These are phyloP conservation scores for Malania oleifera DNA, from an alignment of 164 flowering plant genomes.

Conservation along the genomic window DNA sequence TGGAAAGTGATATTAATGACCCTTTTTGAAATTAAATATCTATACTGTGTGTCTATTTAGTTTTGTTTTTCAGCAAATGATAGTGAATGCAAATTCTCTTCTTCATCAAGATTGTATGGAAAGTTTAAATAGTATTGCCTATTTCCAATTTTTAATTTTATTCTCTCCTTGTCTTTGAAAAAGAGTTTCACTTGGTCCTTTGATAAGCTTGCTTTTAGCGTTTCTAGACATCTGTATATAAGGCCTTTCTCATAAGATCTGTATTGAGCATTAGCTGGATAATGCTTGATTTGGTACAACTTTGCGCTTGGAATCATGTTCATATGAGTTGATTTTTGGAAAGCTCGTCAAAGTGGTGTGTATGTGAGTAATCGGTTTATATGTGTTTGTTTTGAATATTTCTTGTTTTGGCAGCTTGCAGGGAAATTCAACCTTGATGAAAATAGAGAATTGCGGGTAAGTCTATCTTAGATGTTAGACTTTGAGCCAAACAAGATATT, in stretches of 20 bases:
- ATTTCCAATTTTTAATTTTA: too few species aligned
- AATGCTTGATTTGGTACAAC: neutral
- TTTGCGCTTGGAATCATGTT: neutral
- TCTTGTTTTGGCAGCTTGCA: conserved; percentile 34
- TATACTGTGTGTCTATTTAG: too few species aligned
- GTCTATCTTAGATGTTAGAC: neutral
- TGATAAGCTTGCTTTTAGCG: neutral
- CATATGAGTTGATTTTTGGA: neutral
- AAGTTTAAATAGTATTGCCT: too few species aligned
- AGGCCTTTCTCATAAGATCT: neutral
- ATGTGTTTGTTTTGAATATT: neutral
- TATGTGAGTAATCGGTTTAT: neutral
- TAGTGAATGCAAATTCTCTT: too few species aligned
- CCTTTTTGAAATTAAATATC: too few species aligned
- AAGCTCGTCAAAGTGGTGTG: too few species aligned
- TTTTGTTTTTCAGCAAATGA: too few species aligned
- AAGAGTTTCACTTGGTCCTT: neutral
- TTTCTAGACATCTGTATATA: neutral
- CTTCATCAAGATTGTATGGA: too few species aligned
- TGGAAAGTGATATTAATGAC: too few species aligned
- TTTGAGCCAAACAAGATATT: neutral
- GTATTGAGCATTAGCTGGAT: neutral
- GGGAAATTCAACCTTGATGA: conserved; percentile 70
- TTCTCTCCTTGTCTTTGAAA: neutral
- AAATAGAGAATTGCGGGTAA: conserved; percentile 72